Percentiles rank a stretch among this genome's conserved stretches.
Conservation (phyloP, 768 basidiomycete genomes). For the Tephrocybe sp. region DNA sequence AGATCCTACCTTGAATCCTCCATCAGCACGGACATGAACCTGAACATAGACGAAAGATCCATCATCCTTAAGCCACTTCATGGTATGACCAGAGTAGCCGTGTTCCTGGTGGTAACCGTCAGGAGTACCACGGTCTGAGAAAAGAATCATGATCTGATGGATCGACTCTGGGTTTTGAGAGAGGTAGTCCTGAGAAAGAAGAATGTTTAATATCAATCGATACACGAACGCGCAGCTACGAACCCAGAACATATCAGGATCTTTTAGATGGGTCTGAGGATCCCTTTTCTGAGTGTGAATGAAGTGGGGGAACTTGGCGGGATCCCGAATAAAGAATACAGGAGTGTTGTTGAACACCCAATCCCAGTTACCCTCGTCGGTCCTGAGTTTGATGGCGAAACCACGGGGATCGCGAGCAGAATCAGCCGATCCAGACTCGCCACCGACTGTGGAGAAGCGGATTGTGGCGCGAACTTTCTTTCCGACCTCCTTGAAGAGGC, state of each 20-base stretch:
- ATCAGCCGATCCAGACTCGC: constrained; percentile 85
- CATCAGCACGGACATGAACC: constrained; percentile 74
- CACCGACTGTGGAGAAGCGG: constrained; percentile 93
- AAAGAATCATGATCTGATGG: constrained; percentile 85
- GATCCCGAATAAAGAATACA: constrained; percentile 86
- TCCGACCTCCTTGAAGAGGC: constrained; percentile 61
- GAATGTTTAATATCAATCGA: constrained; percentile 20
- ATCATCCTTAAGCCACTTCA: constrained; percentile 81
- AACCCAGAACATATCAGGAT: constrained; percentile 84
- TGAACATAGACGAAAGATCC: constrained; percentile 86
- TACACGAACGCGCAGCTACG: constrained; percentile 9
- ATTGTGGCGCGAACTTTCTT: constrained; percentile 72
- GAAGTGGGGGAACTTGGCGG: constrained; percentile 89
- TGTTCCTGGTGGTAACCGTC: constrained; percentile 85
- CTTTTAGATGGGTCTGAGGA: constrained; percentile 90
- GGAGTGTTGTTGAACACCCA: constrained; percentile 94
- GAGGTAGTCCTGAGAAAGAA: constrained; percentile 69
- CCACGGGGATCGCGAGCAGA: constrained; percentile 93
- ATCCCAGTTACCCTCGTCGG: constrained; percentile 89
- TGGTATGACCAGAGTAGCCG: constrained; percentile 93
- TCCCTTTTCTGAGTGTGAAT: constrained; percentile 92
- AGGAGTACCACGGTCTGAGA: constrained; percentile 95
- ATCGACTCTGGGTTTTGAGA: constrained; percentile 86
- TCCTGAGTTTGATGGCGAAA: constrained; percentile 86
- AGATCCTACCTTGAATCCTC: constrained; percentile 70